Evolutionary conservation across 1,284 basidiomycete species (phyloP), one percentile per base, ranked within the genome.

Genomic region (Ceratobasidium sp.): DNA sequence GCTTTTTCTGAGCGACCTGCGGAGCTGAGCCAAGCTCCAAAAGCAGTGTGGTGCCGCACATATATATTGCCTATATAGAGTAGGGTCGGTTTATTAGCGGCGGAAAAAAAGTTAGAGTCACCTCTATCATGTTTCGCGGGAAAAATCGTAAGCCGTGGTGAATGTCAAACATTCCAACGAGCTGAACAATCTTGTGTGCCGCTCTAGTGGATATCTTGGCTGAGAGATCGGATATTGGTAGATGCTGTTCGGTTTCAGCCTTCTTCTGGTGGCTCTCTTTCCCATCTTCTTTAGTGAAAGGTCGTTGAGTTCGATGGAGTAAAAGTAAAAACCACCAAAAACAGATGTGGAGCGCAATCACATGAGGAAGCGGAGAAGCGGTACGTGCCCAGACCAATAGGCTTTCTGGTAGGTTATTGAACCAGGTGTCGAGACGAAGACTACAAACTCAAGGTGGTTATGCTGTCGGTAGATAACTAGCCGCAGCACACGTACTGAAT

Each of bases 311-410:
- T 0, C 89, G 88, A 0, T 88, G 83, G 74, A 91, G 84, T 9
- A 90, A 81, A 43, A 91, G 87, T 64, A 85, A 82, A 3, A 87
- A 80, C 88, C 88, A 91, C 80, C 87, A 86, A 77, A 88, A 88
- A 1, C 84, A 83, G 36, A 89, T 80, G 76, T 91, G 88, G 71
- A 89, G 80, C 83, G 87, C 89, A 4, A 91, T 79, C 32, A 87
- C 83, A 71, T 90, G 88, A 0, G 89, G 88, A 0, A 87, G 83
- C 1, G 87, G 84, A 9, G 82, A 84, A 5, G 81, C 82, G 23
- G 83, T 84, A 18, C 85, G 82, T 34, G 84, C 79, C 6, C 85
- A 84, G 39, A 90, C 80, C 10, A 72, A 58, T 10, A 80, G 73
- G 34, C 88, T 84, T 0, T 84, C 79, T 0, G 88, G 80, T 1